Base-by-base conservation (phyloP, 1,139 yeast species). In the Suhomyces coccinellae region DNA sequence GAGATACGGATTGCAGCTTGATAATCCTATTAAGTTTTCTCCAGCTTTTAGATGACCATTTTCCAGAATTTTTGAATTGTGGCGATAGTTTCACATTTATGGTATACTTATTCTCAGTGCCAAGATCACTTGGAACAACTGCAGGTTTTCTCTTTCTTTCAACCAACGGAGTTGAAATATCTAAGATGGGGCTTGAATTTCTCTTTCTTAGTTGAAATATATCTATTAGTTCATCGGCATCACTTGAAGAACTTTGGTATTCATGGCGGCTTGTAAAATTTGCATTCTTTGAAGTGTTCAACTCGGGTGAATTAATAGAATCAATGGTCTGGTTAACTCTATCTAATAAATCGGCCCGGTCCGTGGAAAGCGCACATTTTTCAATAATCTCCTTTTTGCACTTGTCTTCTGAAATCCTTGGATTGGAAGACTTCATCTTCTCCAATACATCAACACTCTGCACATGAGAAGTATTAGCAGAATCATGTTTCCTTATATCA, bases 281-380 rank as follows among this genome's bases (percentile, higher is more conserved):
- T n/a, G 20, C 26, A 13, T 12, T 34, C 26, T 2, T 33, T 15
- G 15, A 4, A n/a, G 16, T 7, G 13, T 16, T 26, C 9, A 12
- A 35, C 9, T 43, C 49, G 17, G 41, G 49, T 17, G 42, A 45
- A 14, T 44, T 46, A 11, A 53, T 51, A 1, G 58, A 52, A 22
- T 54, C 56, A 16, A 54, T 44, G 4, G 58, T 54, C 38, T 47
- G 54, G 40, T 54, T 54, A 7, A 54, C 56, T 27, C 47, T 41
- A 27, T 54, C 57, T n/a, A 54, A 42, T 14, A 54, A 43, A 29
- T 42, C 47, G 4, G 53, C 55, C 17, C 58, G 40, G 10, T 56
- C 53, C 4, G 51, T 36, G 15, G 30, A 16, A 33, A 16, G 7
- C 8, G 17, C 10, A 13, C 11, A 26, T 10, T 12, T 11, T 10